Base-by-base conservation (phyloP, 306 rosid species). In the Albizia julibrissin region DNA sequence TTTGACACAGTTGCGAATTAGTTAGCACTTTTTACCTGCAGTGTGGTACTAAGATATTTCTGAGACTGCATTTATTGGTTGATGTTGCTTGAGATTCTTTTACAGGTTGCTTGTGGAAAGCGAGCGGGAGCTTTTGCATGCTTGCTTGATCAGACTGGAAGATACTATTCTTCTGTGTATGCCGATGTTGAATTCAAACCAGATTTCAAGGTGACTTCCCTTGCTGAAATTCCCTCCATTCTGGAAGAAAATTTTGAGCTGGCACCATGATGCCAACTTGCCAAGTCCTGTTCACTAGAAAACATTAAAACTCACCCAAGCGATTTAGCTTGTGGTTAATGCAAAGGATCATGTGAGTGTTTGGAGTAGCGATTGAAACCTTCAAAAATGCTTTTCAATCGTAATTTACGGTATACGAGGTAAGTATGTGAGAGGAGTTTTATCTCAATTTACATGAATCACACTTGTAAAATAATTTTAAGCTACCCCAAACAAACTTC, bases 81-180 rank as follows among this genome's bases (percentile, higher is more conserved):
- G 40, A 54, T 61, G 74, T 67, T 69, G 73, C 76, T 52, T 74
- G 56, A 59, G 31, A 11, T 29, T 62, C 74, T 61, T 80, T 43
- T 43, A 76, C 89, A 95, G 98, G 91, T 95, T 79, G 92, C 79
- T 29, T 95, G 99, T 52, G 99, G 94, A 46, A 92, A 90, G 89
- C 87, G 69, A 67, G 99, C 98, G 13, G 99, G 98, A 84, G 92
- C 97, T 11, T 86, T 88, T 84, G 84, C 99, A 62, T 95, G 99
- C 86, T 82, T 95, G 87, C 98, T 95, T 69, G 98, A 92, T 78
- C 86, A 95, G 88, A 89, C 80, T 8, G 96, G 99, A 78, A 89
- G 89, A 83, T 93, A 91, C 29, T 88, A 91, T 78, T 83, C 94
- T 27, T 91, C 90, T 1, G 85, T 83, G 74, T 91, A 54, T 37